phyloP scores from a whole-genome alignment of 306 rosid species.

The Cicer chorassanicum region DNA sequence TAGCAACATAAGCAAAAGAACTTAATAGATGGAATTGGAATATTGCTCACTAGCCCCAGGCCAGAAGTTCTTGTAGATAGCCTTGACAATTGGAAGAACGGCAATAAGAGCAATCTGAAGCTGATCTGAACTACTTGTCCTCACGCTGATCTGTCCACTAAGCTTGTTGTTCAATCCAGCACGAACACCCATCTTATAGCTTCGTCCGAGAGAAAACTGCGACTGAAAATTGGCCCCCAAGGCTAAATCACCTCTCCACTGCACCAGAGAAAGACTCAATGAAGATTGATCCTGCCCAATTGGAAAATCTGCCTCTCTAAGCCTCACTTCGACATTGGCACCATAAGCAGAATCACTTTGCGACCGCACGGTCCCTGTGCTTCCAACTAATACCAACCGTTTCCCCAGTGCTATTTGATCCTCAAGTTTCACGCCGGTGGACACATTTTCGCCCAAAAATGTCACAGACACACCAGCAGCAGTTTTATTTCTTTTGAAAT shows the following conservation, averaged over 20 bases:
- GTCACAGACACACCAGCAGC: slow-evolving; percentile 86
- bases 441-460: slow-evolving; percentile 85
- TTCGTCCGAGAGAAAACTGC: slow-evolving; percentile 82
- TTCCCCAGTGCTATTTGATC: slow-evolving; percentile 89
- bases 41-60: slow-evolving; percentile 78
- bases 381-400: slow-evolving; percentile 82
- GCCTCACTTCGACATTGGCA: slow-evolving; percentile 86
- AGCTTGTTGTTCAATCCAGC: slow-evolving; percentile 96
- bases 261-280: slow-evolving; percentile 84
- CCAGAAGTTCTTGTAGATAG: slow-evolving; percentile 72
- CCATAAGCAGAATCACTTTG: slow-evolving; percentile 88
- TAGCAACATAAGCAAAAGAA: slow-evolving; percentile 41
- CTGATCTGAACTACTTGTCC: slow-evolving; percentile 96
- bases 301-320: slow-evolving; percentile 97
- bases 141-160: slow-evolving; percentile 84
- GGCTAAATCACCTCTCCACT: slow-evolving; percentile 93
- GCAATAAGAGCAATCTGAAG: slow-evolving; percentile 92
- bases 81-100: slow-evolving; percentile 70
- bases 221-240: slow-evolving; percentile 86
- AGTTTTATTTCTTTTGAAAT: slow-evolving; percentile 76
- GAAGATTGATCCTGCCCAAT: slow-evolving; percentile 95
- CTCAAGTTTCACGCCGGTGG: slow-evolving; percentile 91
- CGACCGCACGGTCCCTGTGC: slow-evolving; percentile 82
- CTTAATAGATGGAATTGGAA: slow-evolving; percentile 76
- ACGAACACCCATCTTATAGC: slow-evolving; percentile 87